These are phyloP conservation scores for Achaetomiella virescens DNA, from an alignment of 495 filamentous ascomycete genomes.

Conservation along the genomic window DNA sequence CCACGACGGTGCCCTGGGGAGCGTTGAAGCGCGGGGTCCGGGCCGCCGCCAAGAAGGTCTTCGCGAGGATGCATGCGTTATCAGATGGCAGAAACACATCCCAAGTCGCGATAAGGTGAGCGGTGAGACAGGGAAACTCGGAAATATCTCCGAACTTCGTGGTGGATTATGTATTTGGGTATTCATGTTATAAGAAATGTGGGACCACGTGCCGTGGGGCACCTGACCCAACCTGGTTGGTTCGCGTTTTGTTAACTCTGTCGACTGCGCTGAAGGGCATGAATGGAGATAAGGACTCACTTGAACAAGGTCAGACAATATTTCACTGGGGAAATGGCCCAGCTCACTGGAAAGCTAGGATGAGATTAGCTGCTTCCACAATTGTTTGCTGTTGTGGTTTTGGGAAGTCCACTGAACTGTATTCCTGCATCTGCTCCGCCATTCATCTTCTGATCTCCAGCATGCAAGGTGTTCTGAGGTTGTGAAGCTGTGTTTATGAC, in stretches of 20 bases:
- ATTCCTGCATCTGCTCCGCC: background rate
- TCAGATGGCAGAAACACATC: background rate
- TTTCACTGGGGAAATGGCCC: too few relatives aligned
- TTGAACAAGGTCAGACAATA: background rate
- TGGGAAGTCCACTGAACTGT: background rate
- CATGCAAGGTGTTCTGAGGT: too few relatives aligned
- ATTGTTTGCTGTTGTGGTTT: background rate
- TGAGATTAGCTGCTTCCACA: background rate
- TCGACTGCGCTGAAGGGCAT: too few relatives aligned
- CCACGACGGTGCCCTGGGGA: background rate
- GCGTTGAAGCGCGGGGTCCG: background rate
- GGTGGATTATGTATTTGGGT: background rate
- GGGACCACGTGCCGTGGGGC: background rate
- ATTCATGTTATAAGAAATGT: background rate
- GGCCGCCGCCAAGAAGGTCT: background rate
- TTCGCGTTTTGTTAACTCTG: background rate
- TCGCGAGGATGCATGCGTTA: background rate
- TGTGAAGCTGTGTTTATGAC: too few relatives aligned
- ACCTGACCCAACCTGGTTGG: background rate
- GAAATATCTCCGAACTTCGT: background rate
- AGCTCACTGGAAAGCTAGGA: too few relatives aligned
- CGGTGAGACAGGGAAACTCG: constrained; percentile 5
- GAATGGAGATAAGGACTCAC: background rate
- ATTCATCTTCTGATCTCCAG: too few relatives aligned
- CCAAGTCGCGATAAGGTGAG: background rate